Evolutionary conservation across 169 alveolate species (phyloP), one percentile per base, ranked within the genome.

Genomic region (Eimeria necatrix): DNA sequence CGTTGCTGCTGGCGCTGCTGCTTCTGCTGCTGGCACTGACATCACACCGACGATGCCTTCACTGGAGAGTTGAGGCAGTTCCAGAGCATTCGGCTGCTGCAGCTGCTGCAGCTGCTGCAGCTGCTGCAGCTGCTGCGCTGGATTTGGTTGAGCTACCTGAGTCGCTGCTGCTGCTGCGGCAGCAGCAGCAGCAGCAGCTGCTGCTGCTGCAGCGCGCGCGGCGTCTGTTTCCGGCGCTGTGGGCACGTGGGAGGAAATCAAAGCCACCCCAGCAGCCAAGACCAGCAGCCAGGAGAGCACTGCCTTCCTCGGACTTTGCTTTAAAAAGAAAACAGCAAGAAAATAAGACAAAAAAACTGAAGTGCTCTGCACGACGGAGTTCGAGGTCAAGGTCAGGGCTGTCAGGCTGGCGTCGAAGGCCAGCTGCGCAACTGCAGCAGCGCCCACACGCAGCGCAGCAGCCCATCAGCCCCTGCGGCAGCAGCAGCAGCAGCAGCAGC

Each of bases 241-340:
- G 32, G 78, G 78, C n/a, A 68, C 78, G 78, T 68, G 78, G 78
- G 78, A 68, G 32, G 78, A 68, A 24, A 68, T 68, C 41, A 68
- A 24, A 10, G 2, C 78, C 78, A 68, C 78, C 12, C 78, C 78
- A 14, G 46, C 78, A 24, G 78, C 78, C 12, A 68, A 24, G 32
- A 68, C 32, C n/a, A 68, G 46, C 46, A 68, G 78, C n/a, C 78
- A 68, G 46, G 46, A 14, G 0, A 68, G 78, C 46, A 68, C 78
- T 0, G 78, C 12, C 12, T n/a, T 16, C 46, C 78, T 14, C 46
- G 32, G 12, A 14, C 32, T 16, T n/a, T 68, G 78, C 5, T 68
- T 68, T 10, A 68, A 24, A 68, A 68, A 68, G 46, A n/a, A 16
- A 14, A 68, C 32, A 14, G 78, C 78, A 16, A 68, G 78, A n/a